A percentile compares a stretch with the other conserved stretches of the same genome.
Evolutionary conservation across 441 rosid species (phyloP).

Genomic region (Caryocar brasiliense): DNA sequence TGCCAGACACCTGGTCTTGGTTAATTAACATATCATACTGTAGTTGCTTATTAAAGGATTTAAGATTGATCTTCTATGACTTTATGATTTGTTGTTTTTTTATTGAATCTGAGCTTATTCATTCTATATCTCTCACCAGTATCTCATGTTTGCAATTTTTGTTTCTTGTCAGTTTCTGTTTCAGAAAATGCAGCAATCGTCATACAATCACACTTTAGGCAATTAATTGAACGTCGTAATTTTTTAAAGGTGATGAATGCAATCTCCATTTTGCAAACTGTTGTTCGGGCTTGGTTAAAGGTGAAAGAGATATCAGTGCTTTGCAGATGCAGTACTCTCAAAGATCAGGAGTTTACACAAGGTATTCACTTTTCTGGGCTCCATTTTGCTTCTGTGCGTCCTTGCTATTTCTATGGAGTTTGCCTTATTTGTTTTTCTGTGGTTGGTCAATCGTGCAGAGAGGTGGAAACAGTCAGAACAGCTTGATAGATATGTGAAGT

Average conservation of each 20-base stretch:
- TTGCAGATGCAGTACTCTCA: constrained; percentile 13
- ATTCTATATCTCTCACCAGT: too few species aligned
- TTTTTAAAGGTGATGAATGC: constrained; percentile 44
- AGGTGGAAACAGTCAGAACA: constrained; percentile 20
- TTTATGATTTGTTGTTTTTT: too few species aligned
- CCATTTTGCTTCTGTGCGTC: not conserved
- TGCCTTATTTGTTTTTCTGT: not conserved
- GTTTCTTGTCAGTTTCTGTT: constrained; percentile 13
- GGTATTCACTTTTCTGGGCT: constrained; percentile 25
- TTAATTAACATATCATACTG: too few species aligned
- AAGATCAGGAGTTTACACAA: constrained; percentile 17
- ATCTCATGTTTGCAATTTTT: too few species aligned
- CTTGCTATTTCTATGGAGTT: not conserved
- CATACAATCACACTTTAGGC: constrained; percentile 58
- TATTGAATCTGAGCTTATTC: too few species aligned
- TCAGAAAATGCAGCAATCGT: constrained; percentile 52
- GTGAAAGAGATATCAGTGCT: constrained; percentile 30
- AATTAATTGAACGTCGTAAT: constrained; percentile 28
- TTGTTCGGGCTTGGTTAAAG: constrained; percentile 46
- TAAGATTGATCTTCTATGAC: too few species aligned
- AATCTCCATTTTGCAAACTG: constrained; percentile 42
- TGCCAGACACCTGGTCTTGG: too few species aligned
- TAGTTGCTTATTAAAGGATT: too few species aligned
- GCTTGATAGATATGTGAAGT: constrained; percentile 25
- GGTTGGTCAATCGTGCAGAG: constrained; percentile 23